These are phyloP conservation scores for Psilocybe mexicana DNA, from an alignment of 1,284 basidiomycete genomes.

Conservation along the genomic window DNA sequence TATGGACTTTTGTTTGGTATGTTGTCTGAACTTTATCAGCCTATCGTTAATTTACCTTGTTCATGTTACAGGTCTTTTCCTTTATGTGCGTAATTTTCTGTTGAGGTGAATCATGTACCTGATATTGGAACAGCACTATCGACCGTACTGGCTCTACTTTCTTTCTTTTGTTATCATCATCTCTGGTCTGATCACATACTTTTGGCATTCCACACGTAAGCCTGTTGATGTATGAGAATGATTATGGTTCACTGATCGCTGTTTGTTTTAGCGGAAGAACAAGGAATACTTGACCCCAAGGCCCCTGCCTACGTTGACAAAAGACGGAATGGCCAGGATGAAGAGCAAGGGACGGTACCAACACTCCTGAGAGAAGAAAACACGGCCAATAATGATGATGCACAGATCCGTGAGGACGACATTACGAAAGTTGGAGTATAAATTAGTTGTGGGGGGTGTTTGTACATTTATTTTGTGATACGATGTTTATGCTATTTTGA, in stretches of 20 bases:
- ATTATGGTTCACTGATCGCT: neutral
- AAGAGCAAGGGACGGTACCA: constrained; percentile 12
- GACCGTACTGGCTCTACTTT: constrained; percentile 85
- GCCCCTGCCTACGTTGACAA: constrained; percentile 60
- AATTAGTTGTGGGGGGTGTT: neutral
- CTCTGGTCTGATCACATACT: constrained; percentile 75
- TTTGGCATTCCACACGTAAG: constrained; percentile 80
- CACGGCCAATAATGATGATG: neutral
- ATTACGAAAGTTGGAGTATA: neutral
- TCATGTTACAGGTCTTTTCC: constrained; percentile 52
- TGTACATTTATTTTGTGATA: neutral
- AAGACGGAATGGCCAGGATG: constrained; percentile 22
- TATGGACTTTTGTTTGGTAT: constrained; percentile 80
- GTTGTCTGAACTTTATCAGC: constrained; percentile 25
- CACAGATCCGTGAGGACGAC: neutral
- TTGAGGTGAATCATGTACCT: neutral
- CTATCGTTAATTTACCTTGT: neutral
- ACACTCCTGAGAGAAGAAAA: constrained; percentile 5
- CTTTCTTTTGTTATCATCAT: constrained; percentile 69
- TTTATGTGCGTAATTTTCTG: constrained; percentile 51
- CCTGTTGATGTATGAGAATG: constrained; percentile 16
- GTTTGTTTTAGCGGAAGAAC: constrained; percentile 62
- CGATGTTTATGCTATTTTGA: neutral
- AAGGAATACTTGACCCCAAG: constrained; percentile 64
- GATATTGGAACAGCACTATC: constrained; percentile 56